phyloP scores from a whole-genome alignment of 176 grass and related monocot species.

The bread wheat (Triticum aestivum) region IWGSC_CS_RefSeq_v2.1 NC_057813.1:710971197-710971696 shows the following conservation, averaged over 20 bases:
- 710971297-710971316: slow-evolving; percentile 69
- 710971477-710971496: slow-evolving; percentile 45
- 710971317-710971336: slow-evolving; percentile 80
- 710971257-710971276: slow-evolving; percentile 61
- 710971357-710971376: slow-evolving; percentile 82
- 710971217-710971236: slow-evolving; percentile 67
- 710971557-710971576: slow-evolving; percentile 28
- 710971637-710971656: slow-evolving; percentile 76
- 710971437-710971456: slow-evolving; percentile 64
- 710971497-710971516: slow-evolving; percentile 34
- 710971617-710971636: slow-evolving; percentile 66
- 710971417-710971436: slow-evolving; percentile 69
- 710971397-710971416: slow-evolving; percentile 77
- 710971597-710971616: slow-evolving; percentile 68
- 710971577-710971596: slow-evolving; percentile 51
- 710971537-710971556: slow-evolving; percentile 27
- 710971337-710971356: slow-evolving; percentile 78
- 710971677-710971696: slow-evolving; percentile 81
- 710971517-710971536: slow-evolving; percentile 20
- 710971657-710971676: slow-evolving; percentile 79
- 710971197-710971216: slow-evolving; percentile 64
- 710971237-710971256: slow-evolving; percentile 66
- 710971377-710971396: slow-evolving; percentile 72
- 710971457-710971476: slow-evolving; percentile 62
- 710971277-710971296: slow-evolving; percentile 73